phyloP scores from a whole-genome alignment of 2,329 filamentous ascomycete genomes.

The Elsinoe necatrix region DNA sequence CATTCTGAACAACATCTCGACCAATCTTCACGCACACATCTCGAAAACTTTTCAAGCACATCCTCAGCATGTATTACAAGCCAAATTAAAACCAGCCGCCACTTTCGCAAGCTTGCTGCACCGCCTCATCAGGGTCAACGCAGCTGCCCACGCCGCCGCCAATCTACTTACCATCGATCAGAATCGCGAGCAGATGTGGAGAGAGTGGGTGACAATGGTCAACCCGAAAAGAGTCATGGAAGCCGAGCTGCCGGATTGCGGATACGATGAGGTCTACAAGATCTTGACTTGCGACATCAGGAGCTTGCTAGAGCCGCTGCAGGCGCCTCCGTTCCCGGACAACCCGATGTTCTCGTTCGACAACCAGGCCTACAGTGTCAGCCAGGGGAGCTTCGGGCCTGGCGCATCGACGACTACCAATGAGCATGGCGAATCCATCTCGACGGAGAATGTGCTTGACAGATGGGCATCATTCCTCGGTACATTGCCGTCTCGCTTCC shows the following conservation, averaged over 20 bases:
- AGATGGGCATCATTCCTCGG: slow-evolving; percentile 67
- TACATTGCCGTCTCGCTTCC: slow-evolving; percentile 61
- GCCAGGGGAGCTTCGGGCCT: slow-evolving; percentile 35
- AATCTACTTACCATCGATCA: slow-evolving; percentile 84
- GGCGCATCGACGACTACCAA: slow-evolving; percentile 24
- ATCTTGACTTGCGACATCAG: slow-evolving; percentile 55
- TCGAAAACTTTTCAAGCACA: slow-evolving; percentile 76
- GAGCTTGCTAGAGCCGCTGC: slow-evolving; percentile 59
- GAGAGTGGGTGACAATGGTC: slow-evolving; percentile 67
- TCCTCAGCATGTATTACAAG: slow-evolving; percentile 73
- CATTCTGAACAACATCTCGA: slow-evolving; percentile 78
- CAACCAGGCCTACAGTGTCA: slow-evolving; percentile 32
- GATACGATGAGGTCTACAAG: slow-evolving; percentile 48
- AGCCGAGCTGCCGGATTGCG: slow-evolving; percentile 47
- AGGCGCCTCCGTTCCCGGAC: slow-evolving; percentile 33
- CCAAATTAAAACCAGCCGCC: slow-evolving; percentile 79
- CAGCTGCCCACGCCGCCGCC: slow-evolving; percentile 86
- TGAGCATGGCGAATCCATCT: slow-evolving; percentile 25
- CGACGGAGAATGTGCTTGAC: slow-evolving; percentile 60
- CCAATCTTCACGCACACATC: slow-evolving; percentile 71
- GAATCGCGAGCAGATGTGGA: slow-evolving; percentile 90
- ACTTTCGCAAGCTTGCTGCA: slow-evolving; percentile 81
- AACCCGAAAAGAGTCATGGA: slow-evolving; percentile 50
- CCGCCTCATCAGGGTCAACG: slow-evolving; percentile 81
- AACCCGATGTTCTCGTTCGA: slow-evolving; percentile 29